phyloP scores from a whole-genome alignment of 805 yeast genomes.

The Pachysolen tannophilus region DNA sequence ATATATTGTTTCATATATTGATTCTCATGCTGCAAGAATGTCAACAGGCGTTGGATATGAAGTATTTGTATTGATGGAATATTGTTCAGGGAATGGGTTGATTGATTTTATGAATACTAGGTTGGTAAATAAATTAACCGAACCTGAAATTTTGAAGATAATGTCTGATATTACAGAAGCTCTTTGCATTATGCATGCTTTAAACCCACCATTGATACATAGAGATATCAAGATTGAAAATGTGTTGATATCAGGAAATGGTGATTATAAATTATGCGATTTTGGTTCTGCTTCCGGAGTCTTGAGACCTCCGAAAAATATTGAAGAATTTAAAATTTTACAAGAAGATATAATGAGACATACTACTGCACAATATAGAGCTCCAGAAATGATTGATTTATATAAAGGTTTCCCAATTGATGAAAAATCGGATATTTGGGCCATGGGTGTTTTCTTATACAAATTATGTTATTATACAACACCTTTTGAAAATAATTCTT shows the following conservation, averaged over 20 bases:
- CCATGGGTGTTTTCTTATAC: conserved; percentile 69
- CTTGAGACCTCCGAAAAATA: conserved; percentile 51
- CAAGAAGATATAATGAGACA: conserved; percentile 68
- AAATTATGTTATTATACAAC: conserved; percentile 77
- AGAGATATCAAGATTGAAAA: conserved; percentile 81
- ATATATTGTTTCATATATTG: conserved; percentile 84
- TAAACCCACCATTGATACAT: conserved; percentile 65
- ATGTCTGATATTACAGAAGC: conserved; percentile 67
- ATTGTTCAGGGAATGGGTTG: conserved; percentile 65
- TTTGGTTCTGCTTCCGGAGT: conserved; percentile 74
- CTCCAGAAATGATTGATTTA: conserved; percentile 81
- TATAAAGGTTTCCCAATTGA: conserved; percentile 62
- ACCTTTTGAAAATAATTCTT: conserved; percentile 56
- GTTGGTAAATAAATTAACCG: conserved; percentile 56
- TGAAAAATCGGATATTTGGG: conserved; percentile 84
- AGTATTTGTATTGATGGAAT: conserved; percentile 75
- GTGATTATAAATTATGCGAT: conserved; percentile 66
- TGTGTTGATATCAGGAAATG: conserved; percentile 52
- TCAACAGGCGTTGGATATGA: conserved; percentile 50
- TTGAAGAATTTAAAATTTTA: conserved; percentile 49
- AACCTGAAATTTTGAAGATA: conserved; percentile 58
- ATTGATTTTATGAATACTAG: conserved; percentile 77
- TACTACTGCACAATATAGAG: conserved; percentile 79
- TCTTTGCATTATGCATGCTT: conserved; percentile 69
- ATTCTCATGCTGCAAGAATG: conserved; percentile 86